Percentiles rank a stretch among this genome's conserved stretches.
Conservation (phyloP, 2,329 filamentous ascomycete species). For the Pseudogymnoascus sp. region DNA sequence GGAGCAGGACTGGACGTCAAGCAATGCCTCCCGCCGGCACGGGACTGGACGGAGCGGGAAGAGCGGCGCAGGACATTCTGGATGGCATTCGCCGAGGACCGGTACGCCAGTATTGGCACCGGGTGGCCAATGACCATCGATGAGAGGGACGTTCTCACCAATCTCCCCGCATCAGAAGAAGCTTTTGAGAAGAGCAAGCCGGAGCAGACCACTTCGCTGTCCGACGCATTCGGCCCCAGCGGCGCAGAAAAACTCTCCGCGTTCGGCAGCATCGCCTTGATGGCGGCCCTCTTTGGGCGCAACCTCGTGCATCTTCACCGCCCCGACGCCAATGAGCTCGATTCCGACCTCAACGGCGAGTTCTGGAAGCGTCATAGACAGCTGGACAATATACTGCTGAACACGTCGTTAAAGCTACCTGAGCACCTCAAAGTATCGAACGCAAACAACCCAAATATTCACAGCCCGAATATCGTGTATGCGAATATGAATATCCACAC, state of each 20-base stretch:
- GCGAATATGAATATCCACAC: conserved; percentile 97
- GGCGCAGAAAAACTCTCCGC: conserved; percentile 69
- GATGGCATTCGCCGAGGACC: conserved; percentile 84
- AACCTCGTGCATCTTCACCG: conserved; percentile 89
- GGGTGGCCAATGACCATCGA: conserved; percentile 96
- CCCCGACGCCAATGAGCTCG: conserved; percentile 70
- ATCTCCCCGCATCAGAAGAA: conserved; percentile 76
- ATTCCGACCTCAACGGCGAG: conserved; percentile 80
- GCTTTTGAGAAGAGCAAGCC: conserved; percentile 74
- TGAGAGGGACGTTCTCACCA: conserved; percentile 82
- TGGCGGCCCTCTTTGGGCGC: conserved; percentile 84
- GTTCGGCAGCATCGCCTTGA: conserved; percentile 71
- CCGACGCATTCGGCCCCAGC: conserved; percentile 60
- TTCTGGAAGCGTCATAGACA: conserved; percentile 92
- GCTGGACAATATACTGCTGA: conserved; percentile 84
- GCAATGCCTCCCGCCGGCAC: conserved; percentile 75
- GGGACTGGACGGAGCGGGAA: conserved; percentile 90
- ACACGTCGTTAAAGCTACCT: conserved; percentile 78
- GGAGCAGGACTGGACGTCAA: conserved; percentile 80
- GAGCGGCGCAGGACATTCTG: conserved; percentile 90
- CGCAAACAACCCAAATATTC: conserved; percentile 42
- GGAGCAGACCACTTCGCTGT: conserved; percentile 61
- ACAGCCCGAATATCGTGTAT: conserved; percentile 80
- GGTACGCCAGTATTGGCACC: conserved; percentile 91
- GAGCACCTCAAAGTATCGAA: conserved; percentile 68